Evolutionary conservation across 768 basidiomycete species (phyloP).

Genomic region (Suillus spraguei): DNA sequence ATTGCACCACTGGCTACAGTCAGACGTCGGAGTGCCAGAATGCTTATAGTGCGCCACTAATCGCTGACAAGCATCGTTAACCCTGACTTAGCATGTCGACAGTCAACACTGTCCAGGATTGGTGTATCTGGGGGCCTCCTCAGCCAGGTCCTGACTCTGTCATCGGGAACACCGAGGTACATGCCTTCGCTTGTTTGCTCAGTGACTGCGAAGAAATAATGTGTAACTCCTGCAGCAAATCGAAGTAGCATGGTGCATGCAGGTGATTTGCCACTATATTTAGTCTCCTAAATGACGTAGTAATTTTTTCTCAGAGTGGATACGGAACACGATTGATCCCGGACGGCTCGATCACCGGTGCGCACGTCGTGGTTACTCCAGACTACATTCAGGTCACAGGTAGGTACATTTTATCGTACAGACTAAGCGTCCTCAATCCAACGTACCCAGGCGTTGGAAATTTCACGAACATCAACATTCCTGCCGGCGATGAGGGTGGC

Average conservation of each 20-base stretch:
- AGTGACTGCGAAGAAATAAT: constrained; percentile 17
- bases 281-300: constrained; percentile 2
- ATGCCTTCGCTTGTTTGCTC: constrained; percentile 16
- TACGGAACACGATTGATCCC: constrained; percentile 72
- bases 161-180: constrained; percentile 66
- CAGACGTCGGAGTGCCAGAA: constrained; percentile 70
- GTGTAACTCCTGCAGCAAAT: constrained; percentile 36
- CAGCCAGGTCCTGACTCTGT: constrained; percentile 49
- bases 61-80: constrained; percentile 3
- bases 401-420: constrained; percentile 19
- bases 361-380: constrained; percentile 72
- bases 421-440: constrained; percentile 24
- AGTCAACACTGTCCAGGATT: constrained; percentile 63
- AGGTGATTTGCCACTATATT: constrained; percentile 30
- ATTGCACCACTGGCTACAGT: constrained; percentile 58
- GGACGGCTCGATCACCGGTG: constrained; percentile 66
- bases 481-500: constrained; percentile 58
- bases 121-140: constrained; percentile 56
- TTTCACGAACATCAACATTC: constrained; percentile 66
- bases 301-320: constrained; percentile 40
- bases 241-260: constrained; percentile 56
- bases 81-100: constrained; percentile 5
- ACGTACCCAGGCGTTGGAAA: constrained; percentile 57
- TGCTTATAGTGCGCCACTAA: constrained; percentile 47
- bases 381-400: constrained; percentile 76